Evolutionary conservation across 1,284 basidiomycete species (phyloP), one percentile per base, ranked within the genome.

Genomic region (Singerocomus inundabilis): DNA sequence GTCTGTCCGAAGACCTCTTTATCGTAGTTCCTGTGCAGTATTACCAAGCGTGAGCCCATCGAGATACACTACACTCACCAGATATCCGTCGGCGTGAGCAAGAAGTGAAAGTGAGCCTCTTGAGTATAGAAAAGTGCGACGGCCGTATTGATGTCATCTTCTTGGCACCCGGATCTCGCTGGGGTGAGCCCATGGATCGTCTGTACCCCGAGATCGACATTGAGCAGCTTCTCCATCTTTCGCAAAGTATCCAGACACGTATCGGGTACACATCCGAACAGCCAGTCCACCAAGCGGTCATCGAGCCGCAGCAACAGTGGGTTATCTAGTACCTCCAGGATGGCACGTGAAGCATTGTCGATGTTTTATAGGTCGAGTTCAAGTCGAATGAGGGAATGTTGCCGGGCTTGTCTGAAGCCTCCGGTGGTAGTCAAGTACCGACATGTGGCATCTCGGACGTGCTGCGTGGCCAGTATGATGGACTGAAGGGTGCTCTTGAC

Each of bases 281-380:
- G 7, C 53, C 53, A 54, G 9, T 33, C 32, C 21, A 40, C 13
- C 13, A 46, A 46, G n/a, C 32, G 18, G 16, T 12, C 36, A 15
- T 47, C 44, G 9, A 39, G 28, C 29, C 30, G 29, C 32, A 29
- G 6, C 11, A 43, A 30, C 4, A 15, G 2, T 1, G 35, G 42
- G 13, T 37, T 28, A 6, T 24, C 36, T 9, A 54, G 18, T 12
- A 31, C 28, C 28, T 54, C 3, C 6, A 52, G 28, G 16, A 44
- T 35, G 2, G 49, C 36, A 12, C 24, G 21, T n/a, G 42, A 48
- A 10, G 41, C 51, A 29, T 53, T 26, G 16, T 15, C n/a, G 10
- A 53, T 36, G 26, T 36, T 48, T 13, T 54, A 41, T 11, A 54
- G 16, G 6, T 55, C 38, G 32, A 13, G 21, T 28, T 55, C 44